A percentile compares a stretch with the other conserved stretches of the same genome.
Evolutionary conservation across 2,329 filamentous ascomycete genomes (phyloP).

Genomic region (Plenodomus tracheiphilus): DNA sequence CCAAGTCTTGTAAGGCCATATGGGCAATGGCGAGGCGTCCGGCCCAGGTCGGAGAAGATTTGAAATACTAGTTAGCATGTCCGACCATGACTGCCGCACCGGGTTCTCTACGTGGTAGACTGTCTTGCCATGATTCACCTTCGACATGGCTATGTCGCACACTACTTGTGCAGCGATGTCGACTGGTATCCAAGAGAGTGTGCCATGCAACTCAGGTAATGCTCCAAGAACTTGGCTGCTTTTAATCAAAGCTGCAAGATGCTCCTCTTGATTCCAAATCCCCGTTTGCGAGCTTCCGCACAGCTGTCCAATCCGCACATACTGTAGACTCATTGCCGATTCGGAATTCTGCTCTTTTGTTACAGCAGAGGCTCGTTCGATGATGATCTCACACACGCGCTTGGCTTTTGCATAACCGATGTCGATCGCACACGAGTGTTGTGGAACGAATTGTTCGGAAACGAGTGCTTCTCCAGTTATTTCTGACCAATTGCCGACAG

Average conservation of each 20-base stretch:
- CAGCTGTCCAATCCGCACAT: neutral
- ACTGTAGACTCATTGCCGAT: neutral
- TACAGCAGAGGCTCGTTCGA: neutral
- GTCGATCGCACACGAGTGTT: neutral
- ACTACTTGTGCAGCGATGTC: neutral
- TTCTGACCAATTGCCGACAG: neutral
- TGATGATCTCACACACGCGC: slow-evolving; percentile 52
- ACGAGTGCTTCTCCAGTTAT: neutral
- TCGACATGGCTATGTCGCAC: neutral
- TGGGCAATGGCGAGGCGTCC: neutral
- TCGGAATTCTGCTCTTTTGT: neutral
- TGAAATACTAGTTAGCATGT: neutral
- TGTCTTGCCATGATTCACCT: neutral
- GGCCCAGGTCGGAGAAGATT: neutral
- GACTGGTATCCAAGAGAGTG: neutral
- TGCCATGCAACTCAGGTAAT: neutral
- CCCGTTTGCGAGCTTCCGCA: neutral
- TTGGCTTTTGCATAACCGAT: slow-evolving; percentile 58
- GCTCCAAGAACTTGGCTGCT: neutral
- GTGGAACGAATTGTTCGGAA: neutral
- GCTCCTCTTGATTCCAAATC: neutral
- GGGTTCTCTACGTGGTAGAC: neutral
- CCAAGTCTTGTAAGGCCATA: neutral
- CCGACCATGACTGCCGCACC: neutral
- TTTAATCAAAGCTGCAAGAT: neutral